Base-by-base conservation (phyloP, 2,329 filamentous ascomycete species). In the Lasiodiplodia sp. region DNA sequence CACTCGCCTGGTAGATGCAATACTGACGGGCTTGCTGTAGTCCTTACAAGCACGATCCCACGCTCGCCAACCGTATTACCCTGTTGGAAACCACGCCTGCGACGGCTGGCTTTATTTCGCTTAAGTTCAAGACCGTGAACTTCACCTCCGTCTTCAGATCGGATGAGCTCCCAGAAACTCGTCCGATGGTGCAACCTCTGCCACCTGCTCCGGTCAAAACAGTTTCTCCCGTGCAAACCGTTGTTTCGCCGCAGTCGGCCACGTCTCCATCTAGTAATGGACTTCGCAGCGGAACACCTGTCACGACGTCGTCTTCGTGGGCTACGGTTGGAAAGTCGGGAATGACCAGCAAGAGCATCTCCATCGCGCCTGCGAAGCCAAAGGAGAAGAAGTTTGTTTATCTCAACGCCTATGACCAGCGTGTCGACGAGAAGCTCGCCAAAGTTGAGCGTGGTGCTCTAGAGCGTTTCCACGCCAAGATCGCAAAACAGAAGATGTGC, bases 271-370 rank as follows among this genome's bases (percentile, higher is more conserved):
- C 72, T 5, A 55, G 66, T 12, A 68, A 66, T 8, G 66, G 73
- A 31, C 70, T 74, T 7, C 70, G 56, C 60, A 21, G 68, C 72
- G 12, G 71, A 73, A 5, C 73, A 73, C 63, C 62, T 14, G 10
- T 4, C 34, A 21, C 51, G 34, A 68, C 73, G 2, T 44, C 68
- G 18, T 55, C 68, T 66, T 65, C 66, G 7, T 79, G 82, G 82
- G 82, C 78, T 2, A 77, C 76, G n/a, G 76, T 84, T 16, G 81
- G 81, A 88, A 91, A 89, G 75, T 84, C 89, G 64, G 86, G 88
- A 16, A 94, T 94, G 14, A 94, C 93, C 0, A 94, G 97, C 79
- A 93, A 91, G 80, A 97, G 94, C 0, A 87, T 98, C 69, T 87
- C 78, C 38, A 81, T 84, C 56, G 78, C 78, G 4, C 66, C 72